Conservation (phyloP, 371 early-diverging fungal species). For the Mortierella sp. region DNA sequence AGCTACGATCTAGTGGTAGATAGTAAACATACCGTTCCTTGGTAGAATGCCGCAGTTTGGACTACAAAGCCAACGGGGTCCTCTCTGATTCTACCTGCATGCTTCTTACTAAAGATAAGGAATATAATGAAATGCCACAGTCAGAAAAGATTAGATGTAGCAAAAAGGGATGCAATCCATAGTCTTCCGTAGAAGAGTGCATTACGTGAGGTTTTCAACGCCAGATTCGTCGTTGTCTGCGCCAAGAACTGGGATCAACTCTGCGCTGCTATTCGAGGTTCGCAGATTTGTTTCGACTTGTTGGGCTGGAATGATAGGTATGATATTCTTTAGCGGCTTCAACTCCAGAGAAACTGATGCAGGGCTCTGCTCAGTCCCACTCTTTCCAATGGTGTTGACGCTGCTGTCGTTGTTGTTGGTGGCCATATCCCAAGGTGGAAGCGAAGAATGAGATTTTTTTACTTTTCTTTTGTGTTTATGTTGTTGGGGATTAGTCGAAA, state of each 20-base stretch:
- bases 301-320: conserved; percentile 55
- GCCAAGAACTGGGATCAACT: conserved; percentile 1
- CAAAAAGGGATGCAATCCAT: not conserved
- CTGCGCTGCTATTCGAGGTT: conserved; percentile 6
- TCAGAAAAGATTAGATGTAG: not conserved
- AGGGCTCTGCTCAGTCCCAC: conserved; percentile 1
- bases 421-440: not conserved
- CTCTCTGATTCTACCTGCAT: conserved; percentile 76
- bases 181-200: not conserved
- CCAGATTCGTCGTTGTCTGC: conserved; percentile 54
- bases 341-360: conserved; percentile 27
- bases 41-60: conserved; percentile 76
- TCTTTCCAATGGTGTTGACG: conserved; percentile 4
- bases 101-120: conserved; percentile 60
- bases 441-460: not conserved
- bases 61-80: conserved; percentile 86
- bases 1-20: too few relatives aligned
- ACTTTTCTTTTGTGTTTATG: not conserved
- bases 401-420: conserved; percentile 1
- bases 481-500: not conserved
- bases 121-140: not conserved
- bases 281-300: conserved; percentile 32
- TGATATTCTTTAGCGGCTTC: conserved; percentile 55
- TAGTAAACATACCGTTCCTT: conserved; percentile 70
- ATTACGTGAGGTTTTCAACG: conserved; percentile 55